Conservation (phyloP, 495 filamentous ascomycete genomes). For the Tuber brumale region DNA sequence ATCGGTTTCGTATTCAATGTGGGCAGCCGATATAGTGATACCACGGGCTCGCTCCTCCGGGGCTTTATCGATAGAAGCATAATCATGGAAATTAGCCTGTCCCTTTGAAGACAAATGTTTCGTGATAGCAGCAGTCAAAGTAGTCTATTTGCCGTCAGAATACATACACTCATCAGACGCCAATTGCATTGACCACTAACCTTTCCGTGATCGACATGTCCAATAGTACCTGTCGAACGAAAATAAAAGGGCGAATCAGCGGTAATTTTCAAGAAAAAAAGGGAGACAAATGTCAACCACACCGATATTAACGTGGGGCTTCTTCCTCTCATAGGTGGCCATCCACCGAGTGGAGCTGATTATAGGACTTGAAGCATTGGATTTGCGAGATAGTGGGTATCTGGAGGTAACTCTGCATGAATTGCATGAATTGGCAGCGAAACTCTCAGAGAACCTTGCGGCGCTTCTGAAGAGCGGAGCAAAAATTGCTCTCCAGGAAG, state of each 20-base stretch:
- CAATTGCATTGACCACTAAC: conserved; percentile 46
- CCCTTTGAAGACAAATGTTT: conserved; percentile 94
- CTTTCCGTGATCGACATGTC: conserved; percentile 99
- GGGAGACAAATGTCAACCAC: conserved; percentile 29
- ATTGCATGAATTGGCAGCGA: conserved; percentile 29
- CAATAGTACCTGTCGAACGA: conserved; percentile 72
- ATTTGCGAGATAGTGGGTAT: conserved; percentile 21
- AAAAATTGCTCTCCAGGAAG: conserved; percentile 42
- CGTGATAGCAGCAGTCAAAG: conserved; percentile 94
- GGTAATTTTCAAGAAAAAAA: conserved; percentile 20
- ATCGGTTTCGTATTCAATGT: conserved; percentile 96
- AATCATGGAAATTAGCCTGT: conserved; percentile 86
- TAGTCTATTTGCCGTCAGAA: conserved; percentile 62
- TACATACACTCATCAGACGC: conserved; percentile 7
- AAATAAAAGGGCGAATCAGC: conserved; percentile 8
- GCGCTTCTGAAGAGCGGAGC: conserved; percentile 35
- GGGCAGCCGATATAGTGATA: conserved; percentile 97
- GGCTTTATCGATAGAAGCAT: conserved; percentile 96
- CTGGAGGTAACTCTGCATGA: conserved; percentile 23
- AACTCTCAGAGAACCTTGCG: conserved; percentile 29
- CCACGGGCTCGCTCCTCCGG: conserved; percentile 98
- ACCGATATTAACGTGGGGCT: conserved; percentile 98
- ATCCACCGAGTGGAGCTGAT: conserved; percentile 39
- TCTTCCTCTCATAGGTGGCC: conserved; percentile 74
- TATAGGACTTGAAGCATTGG: conserved; percentile 26